These are phyloP conservation scores for Claviceps quebecensis DNA, from an alignment of 2,329 filamentous ascomycete species.

Conservation along the genomic window DNA sequence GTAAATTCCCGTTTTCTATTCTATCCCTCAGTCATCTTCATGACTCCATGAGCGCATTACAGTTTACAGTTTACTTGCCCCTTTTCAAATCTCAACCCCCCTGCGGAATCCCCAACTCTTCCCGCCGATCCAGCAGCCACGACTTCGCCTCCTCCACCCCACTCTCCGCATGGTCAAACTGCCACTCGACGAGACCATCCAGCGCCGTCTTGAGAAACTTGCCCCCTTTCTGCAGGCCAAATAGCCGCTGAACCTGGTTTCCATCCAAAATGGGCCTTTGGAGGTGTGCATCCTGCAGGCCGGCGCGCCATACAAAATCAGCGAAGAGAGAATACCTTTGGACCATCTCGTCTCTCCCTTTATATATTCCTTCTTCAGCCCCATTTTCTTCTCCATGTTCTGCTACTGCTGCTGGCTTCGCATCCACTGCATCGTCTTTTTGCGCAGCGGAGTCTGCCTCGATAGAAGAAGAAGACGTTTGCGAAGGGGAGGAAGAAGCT, in stretches of 20 bases:
- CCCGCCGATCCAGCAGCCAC: constrained; percentile 6
- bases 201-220: constrained; percentile 6
- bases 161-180: constrained; percentile 7
- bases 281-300: constrained; percentile 4
- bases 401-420: not conserved
- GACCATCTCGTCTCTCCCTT: not conserved
- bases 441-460: too few species aligned
- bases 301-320: constrained; percentile 2
- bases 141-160: constrained; percentile 5
- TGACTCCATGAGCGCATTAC: too few species aligned
- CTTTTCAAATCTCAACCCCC: not conserved
- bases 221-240: constrained; percentile 6
- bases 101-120: not conserved
- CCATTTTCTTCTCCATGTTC: not conserved
- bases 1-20: too few species aligned
- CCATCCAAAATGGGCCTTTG: constrained; percentile 7
- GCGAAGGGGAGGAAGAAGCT: not conserved
- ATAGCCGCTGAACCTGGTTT: constrained; percentile 6
- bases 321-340: constrained; percentile 3
- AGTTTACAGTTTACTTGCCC: not conserved
- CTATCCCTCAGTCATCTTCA: too few species aligned
- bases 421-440: not conserved
- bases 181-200: constrained; percentile 7
- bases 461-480: not conserved
- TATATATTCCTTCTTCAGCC: not conserved